Base-by-base conservation (phyloP, 305 asterid genomes). In the Fraxinus nigra region DNA sequence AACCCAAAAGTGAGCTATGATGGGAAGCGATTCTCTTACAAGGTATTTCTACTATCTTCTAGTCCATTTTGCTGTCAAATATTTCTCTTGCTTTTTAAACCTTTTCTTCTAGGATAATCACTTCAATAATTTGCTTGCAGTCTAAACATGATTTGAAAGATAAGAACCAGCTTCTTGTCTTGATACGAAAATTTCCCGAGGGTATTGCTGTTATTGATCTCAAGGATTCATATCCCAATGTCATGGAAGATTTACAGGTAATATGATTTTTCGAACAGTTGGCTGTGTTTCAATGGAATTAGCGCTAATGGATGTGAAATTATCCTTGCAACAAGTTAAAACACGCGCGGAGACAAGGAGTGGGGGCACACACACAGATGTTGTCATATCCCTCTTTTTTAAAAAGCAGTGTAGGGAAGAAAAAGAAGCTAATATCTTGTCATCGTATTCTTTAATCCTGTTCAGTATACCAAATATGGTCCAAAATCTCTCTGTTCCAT, bases 241-340 rank as follows among this genome's bases (percentile, higher is more conserved):
- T 94, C 79, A 85, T 94, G 94, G 95, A 94, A 43, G 99, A 96
- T 85, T 85, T 94, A 69, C 99, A 96, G 97, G 99, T 94, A 90
- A 76, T 72, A 77, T 79, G 61, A 6, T 78, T 22, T 9, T 38
- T 54, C 24, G 20, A 72, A 59, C 79, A 28, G 46, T 11, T 26
- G 13, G 59, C 5, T 26, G 28, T 22, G 70, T 61, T 61, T 61
- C 5, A 61, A 61, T 20, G 28, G 33, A 61, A 22, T 63, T 63
- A 24, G 33, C 28, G 72, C 33, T 24, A 26, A 9, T 22, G 26
- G 13, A 63, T 63, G 16, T 63, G n/a, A 63, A 63, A 4, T 63
- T 22, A 63, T 63, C 65, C 65, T 54, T n/a, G 24, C 20, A 54
- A 54, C 65, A 54, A 54, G 65, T 54, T n/a, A n/a, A 54, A 54